phyloP scores from a whole-genome alignment of 2,329 filamentous ascomycete species.

The Hymenoscyphus salicellus region DNA sequence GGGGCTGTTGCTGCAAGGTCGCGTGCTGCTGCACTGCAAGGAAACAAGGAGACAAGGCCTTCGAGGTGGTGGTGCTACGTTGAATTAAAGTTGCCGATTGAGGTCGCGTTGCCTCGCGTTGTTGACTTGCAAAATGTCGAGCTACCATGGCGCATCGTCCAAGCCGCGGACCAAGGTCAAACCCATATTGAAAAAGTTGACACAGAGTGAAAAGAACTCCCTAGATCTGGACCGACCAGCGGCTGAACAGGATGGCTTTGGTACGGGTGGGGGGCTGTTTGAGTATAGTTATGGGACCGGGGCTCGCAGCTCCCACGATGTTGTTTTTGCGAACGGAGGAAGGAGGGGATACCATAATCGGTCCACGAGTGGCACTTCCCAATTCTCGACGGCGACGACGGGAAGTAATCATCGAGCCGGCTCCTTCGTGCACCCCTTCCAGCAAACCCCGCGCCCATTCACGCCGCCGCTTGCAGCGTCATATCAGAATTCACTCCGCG shows the following conservation, averaged over 20 bases:
- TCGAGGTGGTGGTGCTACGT: neutral
- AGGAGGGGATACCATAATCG: slow-evolving; percentile 47
- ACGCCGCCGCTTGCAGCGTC: slow-evolving; percentile 52
- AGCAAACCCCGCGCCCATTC: slow-evolving; percentile 60
- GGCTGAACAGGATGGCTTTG: slow-evolving; percentile 51
- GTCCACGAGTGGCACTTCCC: slow-evolving; percentile 54
- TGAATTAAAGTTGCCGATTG: neutral
- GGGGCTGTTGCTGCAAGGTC: slow-evolving; percentile 4
- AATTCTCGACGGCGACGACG: slow-evolving; percentile 54
- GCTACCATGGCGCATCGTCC: slow-evolving; percentile 25
- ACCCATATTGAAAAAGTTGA: slow-evolving; percentile 58
- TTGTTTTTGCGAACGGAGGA: slow-evolving; percentile 24
- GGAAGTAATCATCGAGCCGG: slow-evolving; percentile 44
- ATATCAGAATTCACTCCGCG: slow-evolving; percentile 54
- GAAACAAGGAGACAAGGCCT: neutral
- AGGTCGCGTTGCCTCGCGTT: neutral
- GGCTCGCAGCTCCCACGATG: slow-evolving; percentile 32
- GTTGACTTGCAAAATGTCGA: slow-evolving; percentile 23
- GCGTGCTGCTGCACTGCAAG: slow-evolving; percentile 3
- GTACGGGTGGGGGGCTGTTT: slow-evolving; percentile 37
- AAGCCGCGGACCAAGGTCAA: slow-evolving; percentile 41
- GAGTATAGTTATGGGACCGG: slow-evolving; percentile 30
- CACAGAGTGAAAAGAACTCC: slow-evolving; percentile 57
- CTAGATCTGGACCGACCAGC: slow-evolving; percentile 59
- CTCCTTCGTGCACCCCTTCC: slow-evolving; percentile 61